Evolutionary conservation across 345 rosid genomes (phyloP), one percentile per base, ranked within the genome.

Genomic region (Brassica juncea): DNA sequence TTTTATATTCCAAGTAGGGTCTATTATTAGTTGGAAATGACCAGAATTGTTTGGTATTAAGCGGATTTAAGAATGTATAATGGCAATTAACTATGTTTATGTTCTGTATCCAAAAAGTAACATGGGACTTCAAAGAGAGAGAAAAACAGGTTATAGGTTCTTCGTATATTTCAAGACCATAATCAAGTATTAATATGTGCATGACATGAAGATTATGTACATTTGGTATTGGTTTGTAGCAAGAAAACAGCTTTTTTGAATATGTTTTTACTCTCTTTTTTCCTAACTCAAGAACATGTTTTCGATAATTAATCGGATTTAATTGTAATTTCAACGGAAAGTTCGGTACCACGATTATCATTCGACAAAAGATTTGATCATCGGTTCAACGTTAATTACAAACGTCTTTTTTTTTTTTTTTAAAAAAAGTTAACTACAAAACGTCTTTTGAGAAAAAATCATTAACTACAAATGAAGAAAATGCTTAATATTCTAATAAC

Each of bases 1-100:
- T 71, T 71, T 60, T 23, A 19, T 65, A 54, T 65, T 65, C 61
- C 76, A 28, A 64, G 47, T 77, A 31, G 76, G 81, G 68, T 42
- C 68, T 3, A 72, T 57, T 49, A 70, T 39, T 72, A 78, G 81
- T 72, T 72, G 81, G 81, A 58, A 64, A 57, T 37, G 23, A 78
- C 81, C 81, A 71, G 72, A 78, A 37, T 12, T 64, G 59, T 77
- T 60, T 57, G 72, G 47, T 59, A 42, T 30, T 37, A 37, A 37
- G 37, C 7, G 0, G 1, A 34, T 34, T 34, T 34, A 10, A 66
- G 39, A n/a, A 63, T 63, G 42, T 31, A 32, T 23, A 15, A 31
- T 64, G 25, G 19, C 66, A 63, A 34, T 57, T 54, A 52, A 54
- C 3, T 42, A 42, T 55, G 5, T 12, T 47, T 14, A 14, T 77